phyloP scores from a whole-genome alignment of 345 rosid species.

The Murraya koenigii region DNA sequence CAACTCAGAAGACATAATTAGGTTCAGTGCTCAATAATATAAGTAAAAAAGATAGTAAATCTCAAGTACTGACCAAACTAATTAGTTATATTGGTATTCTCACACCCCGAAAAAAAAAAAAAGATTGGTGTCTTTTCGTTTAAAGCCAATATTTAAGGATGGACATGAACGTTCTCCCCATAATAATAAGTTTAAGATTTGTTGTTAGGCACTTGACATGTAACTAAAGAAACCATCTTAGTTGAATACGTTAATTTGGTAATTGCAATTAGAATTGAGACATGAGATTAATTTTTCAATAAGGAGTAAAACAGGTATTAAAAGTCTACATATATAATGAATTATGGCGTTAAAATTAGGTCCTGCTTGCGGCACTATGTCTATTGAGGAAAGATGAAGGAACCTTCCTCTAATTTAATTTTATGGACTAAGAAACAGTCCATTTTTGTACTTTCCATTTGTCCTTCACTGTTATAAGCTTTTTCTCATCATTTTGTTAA shows the following conservation, averaged over 20 bases:
- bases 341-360: slow-evolving; percentile 8
- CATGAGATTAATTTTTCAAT: not conserved
- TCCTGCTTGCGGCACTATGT: not conserved
- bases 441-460: slow-evolving; percentile 28
- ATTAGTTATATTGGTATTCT: too few relatives aligned
- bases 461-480: slow-evolving; percentile 20
- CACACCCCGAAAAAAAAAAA: too few relatives aligned
- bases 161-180: not conserved
- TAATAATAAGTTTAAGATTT: too few relatives aligned
- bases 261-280: not conserved
- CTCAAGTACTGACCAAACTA: not conserved
- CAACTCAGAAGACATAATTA: not conserved
- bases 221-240: not conserved
- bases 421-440: slow-evolving; percentile 18
- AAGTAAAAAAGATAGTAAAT: not conserved
- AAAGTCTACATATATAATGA: not conserved
- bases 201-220: not conserved
- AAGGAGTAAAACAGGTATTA: too few relatives aligned
- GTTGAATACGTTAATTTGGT: not conserved
- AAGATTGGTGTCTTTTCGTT: too few relatives aligned
- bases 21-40: too few relatives aligned
- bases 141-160: too few relatives aligned
- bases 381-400: slow-evolving; percentile 32
- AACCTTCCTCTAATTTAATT: slow-evolving; percentile 30
- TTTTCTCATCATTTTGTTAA: slow-evolving; percentile 9